Evolutionary conservation across 2,329 filamentous ascomycete species (phyloP).

Genomic region (Onygena corvina): DNA sequence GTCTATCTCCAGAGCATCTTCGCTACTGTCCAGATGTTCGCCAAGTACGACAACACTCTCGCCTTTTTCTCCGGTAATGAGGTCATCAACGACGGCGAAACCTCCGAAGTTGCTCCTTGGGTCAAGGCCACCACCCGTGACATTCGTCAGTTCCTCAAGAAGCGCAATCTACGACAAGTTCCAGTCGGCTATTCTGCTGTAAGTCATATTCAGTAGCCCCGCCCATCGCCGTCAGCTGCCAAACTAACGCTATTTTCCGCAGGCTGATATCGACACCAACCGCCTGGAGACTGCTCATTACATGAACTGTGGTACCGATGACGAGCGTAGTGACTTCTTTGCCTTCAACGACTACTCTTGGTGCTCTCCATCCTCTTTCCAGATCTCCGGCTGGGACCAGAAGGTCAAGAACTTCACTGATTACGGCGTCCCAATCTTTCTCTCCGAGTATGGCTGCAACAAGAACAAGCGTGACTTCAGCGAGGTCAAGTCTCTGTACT

Average conservation of each 20-base stretch:
- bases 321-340: constrained; percentile 76
- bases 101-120: constrained; percentile 56
- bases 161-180: constrained; percentile 50
- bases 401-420: constrained; percentile 81
- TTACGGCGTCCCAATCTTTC: constrained; percentile 82
- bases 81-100: constrained; percentile 59
- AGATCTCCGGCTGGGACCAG: constrained; percentile 64
- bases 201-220: constrained; percentile 13
- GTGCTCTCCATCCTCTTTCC: constrained; percentile 68
- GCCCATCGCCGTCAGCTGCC: background rate
- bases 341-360: constrained; percentile 76
- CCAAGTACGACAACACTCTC: constrained; percentile 72
- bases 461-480: constrained; percentile 69
- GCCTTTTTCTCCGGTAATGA: constrained; percentile 78
- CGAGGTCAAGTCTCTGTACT: constrained; percentile 71
- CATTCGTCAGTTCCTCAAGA: constrained; percentile 57
- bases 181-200: constrained; percentile 60
- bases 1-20: constrained; percentile 78
- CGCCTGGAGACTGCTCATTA: constrained; percentile 76
- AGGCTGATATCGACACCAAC: constrained; percentile 72
- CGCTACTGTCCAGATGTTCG: constrained; percentile 74
- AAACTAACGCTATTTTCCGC: background rate
- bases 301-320: constrained; percentile 84
- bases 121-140: constrained; percentile 71
- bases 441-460: constrained; percentile 90